These are phyloP conservation scores for Aspergillus sp. DNA, from an alignment of 2,329 filamentous ascomycete genomes.

Conservation along the genomic window DNA sequence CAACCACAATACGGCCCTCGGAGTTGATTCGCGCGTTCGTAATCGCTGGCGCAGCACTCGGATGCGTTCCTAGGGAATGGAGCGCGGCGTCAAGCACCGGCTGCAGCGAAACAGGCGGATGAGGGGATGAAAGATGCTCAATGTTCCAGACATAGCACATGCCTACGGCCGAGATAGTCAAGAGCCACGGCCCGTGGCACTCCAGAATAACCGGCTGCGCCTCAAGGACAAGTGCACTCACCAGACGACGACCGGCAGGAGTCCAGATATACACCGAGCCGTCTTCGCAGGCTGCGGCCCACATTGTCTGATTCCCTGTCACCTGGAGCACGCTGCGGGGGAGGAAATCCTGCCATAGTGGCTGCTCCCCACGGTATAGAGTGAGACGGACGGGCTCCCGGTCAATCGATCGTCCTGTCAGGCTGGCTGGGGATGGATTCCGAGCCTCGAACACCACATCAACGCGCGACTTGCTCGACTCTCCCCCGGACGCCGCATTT, in stretches of 20 bases:
- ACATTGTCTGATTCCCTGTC: slow-evolving; percentile 83
- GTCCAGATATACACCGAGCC: slow-evolving; percentile 87
- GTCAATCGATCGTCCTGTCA: slow-evolving; percentile 53
- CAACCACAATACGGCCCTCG: slow-evolving; percentile 76
- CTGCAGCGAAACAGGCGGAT: slow-evolving; percentile 80
- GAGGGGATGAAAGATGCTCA: slow-evolving; percentile 69
- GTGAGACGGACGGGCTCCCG: slow-evolving; percentile 79
- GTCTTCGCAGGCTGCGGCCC: slow-evolving; percentile 89
- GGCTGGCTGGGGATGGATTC: slow-evolving; percentile 60
- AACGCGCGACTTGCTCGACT: slow-evolving; percentile 47
- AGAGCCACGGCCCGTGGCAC: slow-evolving; percentile 76
- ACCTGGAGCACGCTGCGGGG: slow-evolving; percentile 80
- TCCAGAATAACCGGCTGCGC: slow-evolving; percentile 91
- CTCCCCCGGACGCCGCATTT: slow-evolving; percentile 16
- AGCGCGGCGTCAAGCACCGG: slow-evolving; percentile 82
- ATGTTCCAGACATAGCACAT: slow-evolving; percentile 93
- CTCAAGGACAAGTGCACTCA: slow-evolving; percentile 80
- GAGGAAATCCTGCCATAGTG: slow-evolving; percentile 90
- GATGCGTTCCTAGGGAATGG: slow-evolving; percentile 67
- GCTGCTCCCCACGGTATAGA: slow-evolving; percentile 68
- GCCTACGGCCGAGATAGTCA: slow-evolving; percentile 81
- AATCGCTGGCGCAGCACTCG: slow-evolving; percentile 71
- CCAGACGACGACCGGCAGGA: slow-evolving; percentile 73
- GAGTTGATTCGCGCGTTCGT: slow-evolving; percentile 89
- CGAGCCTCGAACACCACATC: slow-evolving; percentile 79